These are phyloP conservation scores for Mucuna pruriens DNA, from an alignment of 306 rosid genomes.

Conservation along the genomic window DNA sequence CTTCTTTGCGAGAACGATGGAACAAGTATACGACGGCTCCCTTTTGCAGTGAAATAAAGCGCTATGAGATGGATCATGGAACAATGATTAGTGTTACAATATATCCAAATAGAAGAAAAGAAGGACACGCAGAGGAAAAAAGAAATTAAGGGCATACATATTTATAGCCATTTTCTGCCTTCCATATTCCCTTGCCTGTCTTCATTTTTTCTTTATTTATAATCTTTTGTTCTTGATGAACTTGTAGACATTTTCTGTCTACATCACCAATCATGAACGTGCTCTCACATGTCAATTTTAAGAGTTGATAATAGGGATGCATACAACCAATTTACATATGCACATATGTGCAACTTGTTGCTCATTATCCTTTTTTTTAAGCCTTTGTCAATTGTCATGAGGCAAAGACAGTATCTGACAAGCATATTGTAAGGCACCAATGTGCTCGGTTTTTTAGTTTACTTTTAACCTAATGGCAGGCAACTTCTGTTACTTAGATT, in stretches of 20 bases:
- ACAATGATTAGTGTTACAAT: slow-evolving; percentile 47
- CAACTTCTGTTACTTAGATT: slow-evolving; percentile 44
- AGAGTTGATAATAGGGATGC: slow-evolving; percentile 31
- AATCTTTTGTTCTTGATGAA: slow-evolving; percentile 1
- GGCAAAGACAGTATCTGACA: slow-evolving; percentile 63
- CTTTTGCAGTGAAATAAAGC: slow-evolving; percentile 4
- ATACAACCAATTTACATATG: slow-evolving; percentile 34
- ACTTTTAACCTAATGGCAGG: slow-evolving; percentile 55
- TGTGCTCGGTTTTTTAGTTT: slow-evolving; percentile 33
- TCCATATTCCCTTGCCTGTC: not conserved
- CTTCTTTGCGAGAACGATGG: slow-evolving; percentile 3
- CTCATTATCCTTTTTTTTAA: not conserved
- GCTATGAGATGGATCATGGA: not conserved
- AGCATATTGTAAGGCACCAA: slow-evolving; percentile 49
- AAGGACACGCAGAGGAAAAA: not conserved
- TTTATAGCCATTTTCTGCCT: not conserved
- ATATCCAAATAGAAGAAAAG: slow-evolving; percentile 15
- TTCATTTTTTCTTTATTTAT: not conserved
- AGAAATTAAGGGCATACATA: not conserved
- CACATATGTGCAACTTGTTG: slow-evolving; percentile 35
- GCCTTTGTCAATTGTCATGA: slow-evolving; percentile 30
- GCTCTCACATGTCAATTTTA: slow-evolving; percentile 53
- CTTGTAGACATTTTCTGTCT: slow-evolving; percentile 31
- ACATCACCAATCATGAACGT: slow-evolving; percentile 46
- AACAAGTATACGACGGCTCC: slow-evolving; percentile 7